Base-by-base conservation (phyloP, 169 alveolate genomes). In the Plasmodium relictum region DNA sequence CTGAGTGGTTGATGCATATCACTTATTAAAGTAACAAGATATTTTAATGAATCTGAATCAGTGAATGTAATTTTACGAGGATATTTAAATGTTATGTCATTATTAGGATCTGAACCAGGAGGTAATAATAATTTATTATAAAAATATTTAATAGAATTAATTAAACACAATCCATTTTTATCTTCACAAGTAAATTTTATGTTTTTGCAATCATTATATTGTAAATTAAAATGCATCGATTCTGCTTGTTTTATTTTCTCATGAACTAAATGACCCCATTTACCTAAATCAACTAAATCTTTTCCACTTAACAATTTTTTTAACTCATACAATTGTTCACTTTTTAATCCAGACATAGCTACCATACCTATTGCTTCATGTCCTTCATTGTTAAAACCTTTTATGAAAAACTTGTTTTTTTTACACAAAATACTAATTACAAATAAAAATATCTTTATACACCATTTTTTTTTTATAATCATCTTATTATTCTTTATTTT, bases 1-100 rank as follows among this genome's bases (percentile, higher is more conserved):
- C 95, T 89, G 69, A 94, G 24, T 3, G 97, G 97, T 76, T 95
- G 95, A 78, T 95, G 97, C 78, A 95, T 88, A 71, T 95, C 97
- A 14, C 96, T 93, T 41, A 95, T 74, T 18, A 95, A 83, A n/a
- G 94, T 94, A 16, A 95, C 93, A 31, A 95, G 70, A 72, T 94
- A 95, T 74, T 95, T 95, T 42, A 95, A 62, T 42, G 94, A 86
- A 56, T 95, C 97, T 24, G 97, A 68, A 70, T 94, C 94, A 10
- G 97, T 83, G 74, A 95, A 94, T 24, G 56, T 89, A 88, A 95
- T 88, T 22, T 95, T 94, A 39, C 80, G 70, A 3, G 97, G 97
- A 74, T 95, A 95, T 31, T 56, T 87, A 41, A 94, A 50, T 16
- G 0, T 54, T 70, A 20, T 70, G 56, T 52, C 14, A 88, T 92